phyloP scores from a whole-genome alignment of 1,139 yeast genomes.

The Suhomyces bribrorum region DNA sequence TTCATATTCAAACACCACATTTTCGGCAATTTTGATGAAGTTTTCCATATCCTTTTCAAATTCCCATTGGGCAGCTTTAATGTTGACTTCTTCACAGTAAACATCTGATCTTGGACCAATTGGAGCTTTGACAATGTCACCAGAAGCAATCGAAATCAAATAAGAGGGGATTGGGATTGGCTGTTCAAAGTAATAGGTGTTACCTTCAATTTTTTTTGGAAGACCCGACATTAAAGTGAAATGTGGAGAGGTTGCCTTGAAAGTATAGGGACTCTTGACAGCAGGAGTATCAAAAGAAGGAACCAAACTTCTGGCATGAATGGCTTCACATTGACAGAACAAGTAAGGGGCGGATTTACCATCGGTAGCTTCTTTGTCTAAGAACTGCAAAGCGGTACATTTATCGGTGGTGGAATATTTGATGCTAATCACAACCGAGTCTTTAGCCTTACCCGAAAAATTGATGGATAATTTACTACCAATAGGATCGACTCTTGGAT shows the following conservation, averaged over 20 bases:
- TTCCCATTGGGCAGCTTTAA: slow-evolving; percentile 73
- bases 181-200: slow-evolving; percentile 58
- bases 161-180: slow-evolving; percentile 86
- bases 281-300: slow-evolving; percentile 94
- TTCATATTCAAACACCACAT: slow-evolving; percentile 76
- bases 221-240: slow-evolving; percentile 76
- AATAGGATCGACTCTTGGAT: slow-evolving; percentile 57
- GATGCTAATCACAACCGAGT: slow-evolving; percentile 39
- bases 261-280: slow-evolving; percentile 65
- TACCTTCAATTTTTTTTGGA: slow-evolving; percentile 33
- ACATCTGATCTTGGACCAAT: slow-evolving; percentile 89
- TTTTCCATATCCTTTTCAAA: slow-evolving; percentile 78
- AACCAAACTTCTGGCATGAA: slow-evolving; percentile 83
- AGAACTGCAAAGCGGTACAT: slow-evolving; percentile 87
- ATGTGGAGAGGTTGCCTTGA: slow-evolving; percentile 61
- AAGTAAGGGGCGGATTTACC: slow-evolving; percentile 73
- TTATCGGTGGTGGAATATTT: slow-evolving; percentile 65
- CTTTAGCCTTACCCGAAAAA: slow-evolving; percentile 12
- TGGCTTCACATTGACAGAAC: slow-evolving; percentile 90
- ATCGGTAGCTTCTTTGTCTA: slow-evolving; percentile 75
- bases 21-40: slow-evolving; percentile 79
- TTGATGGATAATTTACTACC: slow-evolving; percentile 62
- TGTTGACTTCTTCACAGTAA: slow-evolving; percentile 71
- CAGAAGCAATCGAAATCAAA: slow-evolving; percentile 82
- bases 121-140: slow-evolving; percentile 65